A percentile compares a stretch with the other conserved stretches of the same genome.
Conservation (phyloP, 129 eudicot genomes). For the Saussurea involucrata region DNA sequence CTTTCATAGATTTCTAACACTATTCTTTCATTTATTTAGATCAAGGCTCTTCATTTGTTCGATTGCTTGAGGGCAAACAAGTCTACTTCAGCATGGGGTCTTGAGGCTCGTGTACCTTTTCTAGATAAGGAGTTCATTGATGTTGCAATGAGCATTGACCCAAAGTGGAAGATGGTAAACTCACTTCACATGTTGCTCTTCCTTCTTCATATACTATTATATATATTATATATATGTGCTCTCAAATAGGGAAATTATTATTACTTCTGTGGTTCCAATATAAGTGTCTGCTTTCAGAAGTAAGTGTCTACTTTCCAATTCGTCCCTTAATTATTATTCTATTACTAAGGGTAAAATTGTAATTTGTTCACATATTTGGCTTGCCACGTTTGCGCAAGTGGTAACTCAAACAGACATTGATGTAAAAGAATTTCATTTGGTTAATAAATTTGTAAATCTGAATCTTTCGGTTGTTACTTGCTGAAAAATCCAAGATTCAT, state of each 20-base stretch:
- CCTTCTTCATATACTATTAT: neutral
- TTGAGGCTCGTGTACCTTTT: slow-evolving; percentile 99
- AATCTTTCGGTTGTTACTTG: too few relatives aligned
- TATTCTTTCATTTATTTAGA: slow-evolving; percentile 38
- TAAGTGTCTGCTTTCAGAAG: too few relatives aligned
- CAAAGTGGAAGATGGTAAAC: slow-evolving; percentile 92
- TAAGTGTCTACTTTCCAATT: too few relatives aligned
- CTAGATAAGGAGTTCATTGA: slow-evolving; percentile 91
- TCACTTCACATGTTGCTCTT: neutral
- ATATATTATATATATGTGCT: too few relatives aligned
- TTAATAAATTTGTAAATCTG: too few relatives aligned
- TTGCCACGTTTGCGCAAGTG: too few relatives aligned
- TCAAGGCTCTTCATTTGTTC: slow-evolving; percentile 92
- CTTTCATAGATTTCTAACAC: neutral
- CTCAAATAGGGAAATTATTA: neutral
- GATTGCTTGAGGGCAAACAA: slow-evolving; percentile 99
- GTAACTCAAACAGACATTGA: too few relatives aligned
- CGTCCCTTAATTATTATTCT: too few relatives aligned
- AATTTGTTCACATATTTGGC: too few relatives aligned
- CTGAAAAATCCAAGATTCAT: neutral
- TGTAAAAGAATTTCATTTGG: too few relatives aligned
- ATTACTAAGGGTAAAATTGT: neutral
- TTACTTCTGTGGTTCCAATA: too few relatives aligned
- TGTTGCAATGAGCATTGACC: slow-evolving; percentile 92
- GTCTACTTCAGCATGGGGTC: slow-evolving; percentile 99